Base-by-base conservation (phyloP, 2,329 filamentous ascomycete species). In the Aspergillus fischeri region DNA sequence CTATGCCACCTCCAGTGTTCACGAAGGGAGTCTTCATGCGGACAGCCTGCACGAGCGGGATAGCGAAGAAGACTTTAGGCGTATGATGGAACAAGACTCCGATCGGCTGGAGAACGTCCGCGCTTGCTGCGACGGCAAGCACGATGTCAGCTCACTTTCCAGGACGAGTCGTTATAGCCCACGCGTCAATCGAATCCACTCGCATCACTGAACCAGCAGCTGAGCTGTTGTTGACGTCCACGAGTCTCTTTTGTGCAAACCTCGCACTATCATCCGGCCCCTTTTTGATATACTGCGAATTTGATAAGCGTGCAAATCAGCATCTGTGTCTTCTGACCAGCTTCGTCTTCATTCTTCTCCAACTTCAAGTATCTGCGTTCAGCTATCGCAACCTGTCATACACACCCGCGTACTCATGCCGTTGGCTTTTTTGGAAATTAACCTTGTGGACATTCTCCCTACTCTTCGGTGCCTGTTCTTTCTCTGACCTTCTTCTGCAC, bases 81-180 rank as follows among this genome's bases (percentile, higher is more conserved):
- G 87, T 62, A 86, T 92, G 62, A 90, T 93, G 66, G 90, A 93
- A 61, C 80, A 86, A 54, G 89, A 92, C 64, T 81, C 87, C 27
- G 90, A 92, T 70, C 83, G 87, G 60, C 81, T 97, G 67, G 93
- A 97, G 80, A 97, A 99, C 73, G 94, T 99, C 63, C 83, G 94
- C 70, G 92, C 93, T 58, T 99, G 94, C 78, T 99, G 94, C 75
- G 94, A 97, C 83, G 94, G 88, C 64, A 90, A 89, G 77, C 88
- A 91, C 67, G 88, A 91, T 70, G 88, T 91, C 53, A 66, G 74
- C 45, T 74, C 75, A 27, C 68, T 77, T 24, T 72, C 75, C 20
- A 70, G 75, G 53, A 76, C 68, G 21, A 77, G 74, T 57, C 71
- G 73, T 21, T 77, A 73, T 58, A 76, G 74, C 60, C 73, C 74